Percentiles rank a stretch among this genome's conserved stretches.
Conservation (phyloP, 371 early-diverging fungal genomes). For the Apophysomyces ossiformis region DNA sequence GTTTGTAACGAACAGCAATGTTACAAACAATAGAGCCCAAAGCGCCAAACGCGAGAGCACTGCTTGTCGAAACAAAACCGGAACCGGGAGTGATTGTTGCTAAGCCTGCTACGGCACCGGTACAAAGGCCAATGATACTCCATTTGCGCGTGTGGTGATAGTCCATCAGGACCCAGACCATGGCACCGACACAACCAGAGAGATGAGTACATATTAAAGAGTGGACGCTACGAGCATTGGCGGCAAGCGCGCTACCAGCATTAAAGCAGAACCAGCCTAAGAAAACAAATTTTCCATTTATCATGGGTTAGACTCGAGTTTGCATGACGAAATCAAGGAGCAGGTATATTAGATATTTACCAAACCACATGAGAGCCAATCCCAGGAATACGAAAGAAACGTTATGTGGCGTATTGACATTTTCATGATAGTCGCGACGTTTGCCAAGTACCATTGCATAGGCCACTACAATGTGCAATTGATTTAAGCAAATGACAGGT, state of each 20-base stretch:
- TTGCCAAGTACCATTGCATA: slow-evolving; percentile 79
- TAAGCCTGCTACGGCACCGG: slow-evolving; percentile 86
- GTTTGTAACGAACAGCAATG: slow-evolving; percentile 64
- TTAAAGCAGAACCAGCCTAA: slow-evolving; percentile 43
- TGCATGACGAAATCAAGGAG: too few relatives aligned
- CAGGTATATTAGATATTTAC: not conserved
- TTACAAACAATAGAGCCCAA: slow-evolving; percentile 68
- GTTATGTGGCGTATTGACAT: slow-evolving; percentile 76
- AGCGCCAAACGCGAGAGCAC: slow-evolving; percentile 72
- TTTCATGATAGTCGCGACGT: slow-evolving; percentile 67
- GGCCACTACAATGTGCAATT: slow-evolving; percentile 49
- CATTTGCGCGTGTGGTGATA: slow-evolving; percentile 65
- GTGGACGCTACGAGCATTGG: slow-evolving; percentile 75
- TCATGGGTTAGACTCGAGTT: too few relatives aligned
- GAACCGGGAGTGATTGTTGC: slow-evolving; percentile 82
- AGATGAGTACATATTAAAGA: slow-evolving; percentile 77
- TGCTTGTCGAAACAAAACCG: slow-evolving; percentile 74
- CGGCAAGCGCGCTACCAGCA: slow-evolving; percentile 64
- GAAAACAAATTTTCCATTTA: not conserved
- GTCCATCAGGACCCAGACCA: slow-evolving; percentile 77
- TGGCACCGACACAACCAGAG: slow-evolving; percentile 69
- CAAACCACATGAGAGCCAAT: slow-evolving; percentile 81
- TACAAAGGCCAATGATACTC: slow-evolving; percentile 82
- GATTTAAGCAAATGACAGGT: too few relatives aligned
- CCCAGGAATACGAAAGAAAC: slow-evolving; percentile 83